phyloP scores from a whole-genome alignment of 345 rosid genomes.

The Citrus australasica region DNA sequence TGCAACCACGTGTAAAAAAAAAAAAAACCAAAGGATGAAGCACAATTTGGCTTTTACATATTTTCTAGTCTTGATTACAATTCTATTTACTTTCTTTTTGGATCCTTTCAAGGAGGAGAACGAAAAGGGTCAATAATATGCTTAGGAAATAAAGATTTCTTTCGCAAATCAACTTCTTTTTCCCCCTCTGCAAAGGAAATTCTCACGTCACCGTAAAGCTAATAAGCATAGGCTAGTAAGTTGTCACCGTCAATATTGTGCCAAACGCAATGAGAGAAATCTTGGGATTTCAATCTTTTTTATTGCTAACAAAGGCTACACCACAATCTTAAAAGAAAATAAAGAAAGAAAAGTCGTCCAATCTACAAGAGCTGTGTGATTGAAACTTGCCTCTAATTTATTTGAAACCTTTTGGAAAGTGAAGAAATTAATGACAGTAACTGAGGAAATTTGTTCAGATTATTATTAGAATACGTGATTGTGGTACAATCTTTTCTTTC shows the following conservation, averaged over 20 bases:
- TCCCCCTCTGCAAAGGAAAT: too few species aligned
- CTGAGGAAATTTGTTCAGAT: neutral
- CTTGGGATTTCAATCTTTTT: neutral
- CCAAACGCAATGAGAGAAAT: neutral
- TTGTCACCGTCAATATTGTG: neutral
- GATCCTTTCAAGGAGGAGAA: neutral
- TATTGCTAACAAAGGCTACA: neutral
- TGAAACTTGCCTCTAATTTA: neutral
- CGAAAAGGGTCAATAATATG: neutral
- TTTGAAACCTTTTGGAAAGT: neutral
- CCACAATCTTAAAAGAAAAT: too few species aligned
- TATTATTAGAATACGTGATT: neutral
- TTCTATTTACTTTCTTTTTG: slow-evolving; percentile 4
- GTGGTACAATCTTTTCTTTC: neutral
- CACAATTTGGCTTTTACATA: neutral
- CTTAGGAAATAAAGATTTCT: neutral
- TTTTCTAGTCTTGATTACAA: neutral
- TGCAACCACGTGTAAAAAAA: neutral
- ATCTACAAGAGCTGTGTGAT: neutral
- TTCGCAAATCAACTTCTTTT: neutral
- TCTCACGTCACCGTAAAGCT: too few species aligned
- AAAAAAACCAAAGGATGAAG: too few species aligned
- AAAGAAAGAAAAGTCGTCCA: too few species aligned
- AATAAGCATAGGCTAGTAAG: neutral
- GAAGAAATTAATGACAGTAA: neutral